A percentile compares a stretch with the other conserved stretches of the same genome.
Conservation (phyloP, 2,329 filamentous ascomycete species). For the Chrysoporthe puriensis region DNA sequence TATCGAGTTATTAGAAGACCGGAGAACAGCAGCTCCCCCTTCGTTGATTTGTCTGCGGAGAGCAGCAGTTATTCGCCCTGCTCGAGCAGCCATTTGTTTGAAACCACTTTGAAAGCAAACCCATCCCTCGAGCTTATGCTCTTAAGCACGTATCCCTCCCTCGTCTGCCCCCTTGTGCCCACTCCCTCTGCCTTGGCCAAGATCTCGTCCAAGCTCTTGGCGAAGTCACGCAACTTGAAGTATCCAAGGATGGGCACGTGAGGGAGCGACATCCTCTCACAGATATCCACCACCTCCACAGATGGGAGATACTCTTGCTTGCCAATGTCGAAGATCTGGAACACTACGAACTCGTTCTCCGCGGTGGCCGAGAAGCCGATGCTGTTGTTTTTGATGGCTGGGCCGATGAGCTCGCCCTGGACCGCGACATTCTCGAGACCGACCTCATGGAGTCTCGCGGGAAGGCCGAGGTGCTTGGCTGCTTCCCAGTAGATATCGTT, state of each 20-base stretch:
- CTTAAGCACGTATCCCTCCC: slow-evolving; percentile 39
- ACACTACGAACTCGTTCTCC: slow-evolving; percentile 34
- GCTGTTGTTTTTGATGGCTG: slow-evolving; percentile 34
- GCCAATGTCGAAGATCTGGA: slow-evolving; percentile 36
- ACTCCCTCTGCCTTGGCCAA: slow-evolving; percentile 36
- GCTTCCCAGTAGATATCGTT: slow-evolving; percentile 34
- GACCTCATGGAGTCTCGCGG: slow-evolving; percentile 30
- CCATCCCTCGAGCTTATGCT: slow-evolving; percentile 25
- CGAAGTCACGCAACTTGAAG: slow-evolving; percentile 24
- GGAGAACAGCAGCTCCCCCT: no score
- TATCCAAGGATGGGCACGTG: slow-evolving; percentile 33
- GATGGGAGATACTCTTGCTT: slow-evolving; percentile 28
- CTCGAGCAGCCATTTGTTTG: slow-evolving; percentile 37
- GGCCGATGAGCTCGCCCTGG: slow-evolving; percentile 38
- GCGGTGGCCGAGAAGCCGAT: slow-evolving; percentile 33
- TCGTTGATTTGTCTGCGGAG: no score
- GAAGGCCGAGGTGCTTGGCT: slow-evolving; percentile 32
- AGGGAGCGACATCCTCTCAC: slow-evolving; percentile 27
- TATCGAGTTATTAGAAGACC: no score
- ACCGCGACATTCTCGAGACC: slow-evolving; percentile 34
- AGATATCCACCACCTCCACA: slow-evolving; percentile 22
- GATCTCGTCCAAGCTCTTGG: slow-evolving; percentile 31
- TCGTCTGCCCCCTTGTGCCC: slow-evolving; percentile 30
- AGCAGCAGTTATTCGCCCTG: slow-evolving; percentile 32
- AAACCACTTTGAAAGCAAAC: slow-evolving; percentile 37